phyloP scores from a whole-genome alignment of 129 eudicot genomes.

The Helichrysum umbraculigerum region DNA sequence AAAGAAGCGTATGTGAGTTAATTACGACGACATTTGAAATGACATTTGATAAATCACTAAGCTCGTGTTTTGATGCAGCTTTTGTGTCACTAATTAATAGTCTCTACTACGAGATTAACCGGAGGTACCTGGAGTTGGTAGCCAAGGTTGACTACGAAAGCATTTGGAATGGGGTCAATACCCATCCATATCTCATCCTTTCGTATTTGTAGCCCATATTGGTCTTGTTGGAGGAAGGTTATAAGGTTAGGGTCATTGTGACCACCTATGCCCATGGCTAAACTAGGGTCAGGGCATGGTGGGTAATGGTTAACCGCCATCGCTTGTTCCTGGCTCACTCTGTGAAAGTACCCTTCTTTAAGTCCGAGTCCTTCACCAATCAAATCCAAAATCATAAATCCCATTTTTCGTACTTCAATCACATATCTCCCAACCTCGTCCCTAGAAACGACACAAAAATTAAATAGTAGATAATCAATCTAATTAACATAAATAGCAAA shows the following conservation, averaged over 20 bases:
- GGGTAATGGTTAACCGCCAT: slow-evolving; percentile 43
- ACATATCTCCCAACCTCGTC: slow-evolving; percentile 36
- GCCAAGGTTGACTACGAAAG: slow-evolving; percentile 57
- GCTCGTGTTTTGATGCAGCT: too few relatives aligned
- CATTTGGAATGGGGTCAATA: slow-evolving; percentile 52
- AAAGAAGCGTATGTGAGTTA: not conserved
- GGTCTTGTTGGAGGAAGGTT: slow-evolving; percentile 45
- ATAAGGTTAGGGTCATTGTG: slow-evolving; percentile 53
- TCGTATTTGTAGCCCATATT: slow-evolving; percentile 46
- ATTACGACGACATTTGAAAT: not conserved
- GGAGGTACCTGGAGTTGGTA: slow-evolving; percentile 41
- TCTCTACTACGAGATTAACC: not conserved
- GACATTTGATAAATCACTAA: too few relatives aligned
- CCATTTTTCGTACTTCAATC: slow-evolving; percentile 35
- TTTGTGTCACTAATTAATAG: not conserved
- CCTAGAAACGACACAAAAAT: slow-evolving; percentile 5
- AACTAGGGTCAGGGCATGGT: slow-evolving; percentile 53
- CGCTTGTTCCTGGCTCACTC: slow-evolving; percentile 24
- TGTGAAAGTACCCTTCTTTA: slow-evolving; percentile 28
- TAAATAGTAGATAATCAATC: not conserved
- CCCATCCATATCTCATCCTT: slow-evolving; percentile 50
- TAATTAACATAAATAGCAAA: not conserved
- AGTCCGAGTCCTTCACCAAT: slow-evolving; percentile 48
- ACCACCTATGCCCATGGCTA: slow-evolving; percentile 41
- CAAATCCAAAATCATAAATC: slow-evolving; percentile 41